Base-by-base conservation (phyloP, 306 rosid genomes). In the Glycyrrhiza uralensis region DNA sequence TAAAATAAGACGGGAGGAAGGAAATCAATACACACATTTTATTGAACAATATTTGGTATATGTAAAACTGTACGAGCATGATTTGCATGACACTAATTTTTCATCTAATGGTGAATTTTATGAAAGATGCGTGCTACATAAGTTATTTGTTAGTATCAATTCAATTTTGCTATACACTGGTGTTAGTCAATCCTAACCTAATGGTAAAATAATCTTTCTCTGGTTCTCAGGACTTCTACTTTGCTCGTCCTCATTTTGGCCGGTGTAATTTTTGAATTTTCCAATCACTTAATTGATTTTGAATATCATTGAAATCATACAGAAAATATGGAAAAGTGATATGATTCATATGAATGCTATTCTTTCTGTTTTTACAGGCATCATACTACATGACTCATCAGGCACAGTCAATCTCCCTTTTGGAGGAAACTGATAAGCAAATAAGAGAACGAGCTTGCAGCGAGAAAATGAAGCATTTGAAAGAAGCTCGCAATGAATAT, bases 401-500 rank as follows among this genome's bases (percentile, higher is more conserved):
- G 19, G 77, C 77, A 63, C 82, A 78, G 9, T 78, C 82, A 63
- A 71, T 78, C 56, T 63, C 72, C 44, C 73, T 62, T 54, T 54
- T 78, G 76, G 82, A 78, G 78, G 82, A 93, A 88, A 85, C 92
- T 78, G 97, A 93, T 84, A 93, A 80, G 76, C 93, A 93, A 84
- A 85, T 93, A 58, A 83, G 90, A 81, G 98, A 71, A 5, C 60
- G 82, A 11, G 60, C 67, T 39, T 78, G 68, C 44, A 29, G 78
- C 19, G 77, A 63, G 71, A 69, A 78, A 71, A 44, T 78, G 74
- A 78, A 63, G 68, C 77, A 39, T 71, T 63, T 78, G 86, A 93
- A 93, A 86, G 97, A 93, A 85, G 90, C 90, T 71, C 93, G 97
- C 26, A 88, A 85, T 66, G 80, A 80, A 60, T 89, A 90, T 75